Base-by-base conservation (phyloP, 768 basidiomycete genomes). In the Lactifluus rugatus region DNA sequence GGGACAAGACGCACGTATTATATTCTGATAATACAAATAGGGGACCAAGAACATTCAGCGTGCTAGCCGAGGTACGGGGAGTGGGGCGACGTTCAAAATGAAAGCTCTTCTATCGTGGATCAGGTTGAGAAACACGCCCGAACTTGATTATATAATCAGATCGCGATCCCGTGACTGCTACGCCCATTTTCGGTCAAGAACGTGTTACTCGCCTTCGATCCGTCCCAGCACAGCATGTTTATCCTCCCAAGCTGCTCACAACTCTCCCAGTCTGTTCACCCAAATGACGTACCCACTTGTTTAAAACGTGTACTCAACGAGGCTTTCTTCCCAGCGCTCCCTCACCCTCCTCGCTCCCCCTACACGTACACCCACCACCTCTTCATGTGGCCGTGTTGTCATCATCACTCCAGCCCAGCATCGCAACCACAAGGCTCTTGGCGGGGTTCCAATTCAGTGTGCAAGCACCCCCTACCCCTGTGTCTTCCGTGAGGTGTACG, bases 141-240 rank as follows among this genome's bases (percentile, higher is more conserved):
- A 52, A 60, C 49, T 21, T 47, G 49, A 31, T 60, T 55, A 60
- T 21, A 17, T 60, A 45, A 60, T 31, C 31, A 48, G 59, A 56
- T 56, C 59, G 59, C 59, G 59, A 45, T 60, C 59, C 32, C 54
- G 59, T 60, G 59, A 60, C 54, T 31, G 17, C 32, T 14, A n/a
- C 23, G 21, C 57, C 34, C 28, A 54, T 0, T 36, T 19, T 50
- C 31, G 56, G 34, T 1, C 31, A 37, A 46, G 31, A 54, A 36
- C 58, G 52, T 54, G 52, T 54, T 49, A 11, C 16, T 41, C 23
- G 41, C 48, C 26, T 59, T 52, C 51, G 52, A 41, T 47, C 52
- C 57, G 19, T 37, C 58, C 54, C 42, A 54, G 54, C 59, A 60
- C 54, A 56, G 59, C 59, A 42, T 58, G 57, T 42, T 41, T 41